Conservation (phyloP, 2,329 filamentous ascomycete species). For the Calonectria pteridis region DNA sequence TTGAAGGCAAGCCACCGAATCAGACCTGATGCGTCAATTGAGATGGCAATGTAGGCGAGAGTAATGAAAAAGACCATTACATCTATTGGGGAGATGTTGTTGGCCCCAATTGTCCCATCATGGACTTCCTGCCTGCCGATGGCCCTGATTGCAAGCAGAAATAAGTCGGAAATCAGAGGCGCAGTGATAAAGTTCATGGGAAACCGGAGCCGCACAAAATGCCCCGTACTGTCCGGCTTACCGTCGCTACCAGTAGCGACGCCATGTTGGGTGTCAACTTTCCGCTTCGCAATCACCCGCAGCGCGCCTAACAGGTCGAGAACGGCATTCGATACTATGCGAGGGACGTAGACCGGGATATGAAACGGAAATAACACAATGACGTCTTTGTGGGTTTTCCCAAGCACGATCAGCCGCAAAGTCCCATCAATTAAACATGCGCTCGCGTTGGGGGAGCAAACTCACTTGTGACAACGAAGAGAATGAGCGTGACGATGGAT, state of each 20-base stretch:
- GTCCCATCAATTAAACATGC: too few relatives aligned
- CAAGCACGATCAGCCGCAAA: not conserved
- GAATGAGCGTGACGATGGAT: conserved; percentile 77
- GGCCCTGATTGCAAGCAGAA: conserved; percentile 76
- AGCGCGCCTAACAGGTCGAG: conserved; percentile 50
- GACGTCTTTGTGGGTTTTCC: conserved; percentile 63
- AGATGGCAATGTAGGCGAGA: conserved; percentile 81
- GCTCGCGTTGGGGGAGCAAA: conserved; percentile 36
- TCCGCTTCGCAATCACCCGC: conserved; percentile 66
- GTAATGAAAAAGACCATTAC: conserved; percentile 83
- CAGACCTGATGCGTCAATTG: conserved; percentile 80
- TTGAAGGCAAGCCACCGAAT: conserved; percentile 79
- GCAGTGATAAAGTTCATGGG: conserved; percentile 80
- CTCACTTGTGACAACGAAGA: conserved; percentile 79
- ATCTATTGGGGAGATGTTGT: conserved; percentile 76
- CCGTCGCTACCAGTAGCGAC: conserved; percentile 30
- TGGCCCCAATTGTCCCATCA: conserved; percentile 75
- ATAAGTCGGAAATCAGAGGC: conserved; percentile 77
- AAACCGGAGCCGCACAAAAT: conserved; percentile 66
- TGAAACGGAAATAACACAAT: conserved; percentile 78
- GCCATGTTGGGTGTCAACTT: conserved; percentile 30
- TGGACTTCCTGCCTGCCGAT: conserved; percentile 76
- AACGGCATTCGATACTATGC: conserved; percentile 58
- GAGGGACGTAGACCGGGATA: conserved; percentile 72
- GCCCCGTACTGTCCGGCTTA: not conserved